Base-by-base conservation (phyloP, 805 yeast genomes). In the Suhomyces faveliae region DNA sequence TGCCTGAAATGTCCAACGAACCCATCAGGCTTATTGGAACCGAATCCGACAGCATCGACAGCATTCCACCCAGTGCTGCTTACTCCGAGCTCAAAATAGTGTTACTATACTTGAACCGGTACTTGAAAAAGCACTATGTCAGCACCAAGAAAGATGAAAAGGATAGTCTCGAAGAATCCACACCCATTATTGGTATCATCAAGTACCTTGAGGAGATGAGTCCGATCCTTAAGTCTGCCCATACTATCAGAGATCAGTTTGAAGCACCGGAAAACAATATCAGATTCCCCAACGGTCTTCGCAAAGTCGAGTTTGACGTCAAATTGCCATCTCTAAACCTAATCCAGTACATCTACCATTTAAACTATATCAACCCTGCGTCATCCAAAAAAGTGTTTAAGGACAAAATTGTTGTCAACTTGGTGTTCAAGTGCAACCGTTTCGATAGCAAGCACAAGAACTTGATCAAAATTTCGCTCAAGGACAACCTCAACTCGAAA, bases 401-500 rank as follows among this genome's bases (percentile, higher is more conserved):
- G 42, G 75, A 71, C 44, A 64, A 62, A 40, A 63, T 73, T 13
- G 50, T 54, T 3, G 52, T 53, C 10, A 51, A 35, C 10, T 45
- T 53, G 42, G 29, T 48, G 4, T 53, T 51, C 35, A 51, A 49
- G 30, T 40, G 41, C 23, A 69, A 70, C 53, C 66, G 61, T 49
- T 72, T 73, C 44, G 63, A 63, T 40, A 53, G 50, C 19, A 46
- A 40, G 10, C 45, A 53, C 24, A 47, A 52, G 40, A 47, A 58
- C 51, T 49, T 63, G 52, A 41, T 62, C 45, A 59, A 65, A 51
- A 55, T 71, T 5, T 66, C 71, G 12, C 56, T 71, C 60, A 64
- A 63, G 40, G 73, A 71, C 29, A 71, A 70, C 52, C 61, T 71
- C 48, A 68, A 63, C 47, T 52, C 66, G 17, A 64, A 63, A 47